phyloP scores from a whole-genome alignment of 208 protist genomes.

The Trypanosoma platydactyli region DNA sequence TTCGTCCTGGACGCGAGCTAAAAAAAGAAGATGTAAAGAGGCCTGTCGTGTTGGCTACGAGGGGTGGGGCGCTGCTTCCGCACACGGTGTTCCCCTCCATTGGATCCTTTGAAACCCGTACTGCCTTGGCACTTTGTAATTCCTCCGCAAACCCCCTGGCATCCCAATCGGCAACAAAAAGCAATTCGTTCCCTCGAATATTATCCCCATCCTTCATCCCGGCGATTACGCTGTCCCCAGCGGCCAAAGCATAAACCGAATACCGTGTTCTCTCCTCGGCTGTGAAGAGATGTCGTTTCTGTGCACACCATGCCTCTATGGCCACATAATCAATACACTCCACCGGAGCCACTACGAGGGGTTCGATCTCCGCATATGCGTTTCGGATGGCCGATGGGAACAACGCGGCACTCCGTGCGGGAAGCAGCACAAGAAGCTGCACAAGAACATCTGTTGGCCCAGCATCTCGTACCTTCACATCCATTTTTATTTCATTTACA shows the following conservation, averaged over 20 bases:
- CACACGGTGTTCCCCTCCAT: constrained; percentile 6
- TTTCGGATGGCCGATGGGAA: constrained; percentile 63
- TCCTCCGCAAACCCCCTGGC: constrained; percentile 21
- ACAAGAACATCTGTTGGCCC: constrained; percentile 75
- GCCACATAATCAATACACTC: constrained; percentile 67
- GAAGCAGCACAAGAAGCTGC: constrained; percentile 80
- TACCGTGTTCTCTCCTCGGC: constrained; percentile 82
- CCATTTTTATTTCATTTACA: constrained; percentile 7
- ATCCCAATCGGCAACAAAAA: constrained; percentile 71
- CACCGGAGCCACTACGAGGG: constrained; percentile 60
- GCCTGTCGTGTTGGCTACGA: constrained; percentile 23
- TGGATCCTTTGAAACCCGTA: not conserved
- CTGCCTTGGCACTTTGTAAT: constrained; percentile 20
- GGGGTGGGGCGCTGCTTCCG: constrained; percentile 1
- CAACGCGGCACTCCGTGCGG: constrained; percentile 50
- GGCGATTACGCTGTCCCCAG: constrained; percentile 26
- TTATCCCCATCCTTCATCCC: constrained; percentile 7
- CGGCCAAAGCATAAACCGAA: constrained; percentile 61
- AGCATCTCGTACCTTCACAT: constrained; percentile 3
- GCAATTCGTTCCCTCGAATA: constrained; percentile 53
- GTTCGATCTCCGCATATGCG: constrained; percentile 65
- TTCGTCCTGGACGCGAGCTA: constrained; percentile 24
- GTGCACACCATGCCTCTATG: constrained; percentile 70
- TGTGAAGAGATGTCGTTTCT: constrained; percentile 56
- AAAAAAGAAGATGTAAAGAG: constrained; percentile 62